Base-by-base conservation (phyloP, 2,329 filamentous ascomycete species). In the Verticillium nubilum region DNA sequence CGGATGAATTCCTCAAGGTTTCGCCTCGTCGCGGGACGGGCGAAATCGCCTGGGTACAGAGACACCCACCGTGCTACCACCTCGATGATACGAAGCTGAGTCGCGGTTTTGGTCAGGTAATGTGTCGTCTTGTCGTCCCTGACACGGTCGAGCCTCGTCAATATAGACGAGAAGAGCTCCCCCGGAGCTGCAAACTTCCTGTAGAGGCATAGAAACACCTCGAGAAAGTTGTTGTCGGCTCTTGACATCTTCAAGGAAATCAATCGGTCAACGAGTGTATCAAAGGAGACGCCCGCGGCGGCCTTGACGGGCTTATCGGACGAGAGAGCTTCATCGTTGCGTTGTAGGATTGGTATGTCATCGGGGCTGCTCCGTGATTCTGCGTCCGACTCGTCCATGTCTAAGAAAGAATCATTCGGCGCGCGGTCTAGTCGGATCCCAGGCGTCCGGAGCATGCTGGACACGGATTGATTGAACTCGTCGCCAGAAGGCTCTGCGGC, bases 41-140 rank as follows among this genome's bases (percentile, higher is more conserved):
- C 92, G 78, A 98, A 97, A 73, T 99, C 95, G 17, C 92, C 94
- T 0, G 95, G 93, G 72, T 98, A 98, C 52, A 88, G 80, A 17
- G 88, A 87, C 1, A 96, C 88, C 95, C 95, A 99, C 71, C 91
- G 90, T 5, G 92, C 91, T 60, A 98, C 78, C 6, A 95, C 86
- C 65, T 90, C 88, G 42, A 97, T 87, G 62, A 94, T 90, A 57
- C 93, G 86, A 58, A 97, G 81, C 70, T 97, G 94, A 5, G 88
- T 86, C 7, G 89, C 87, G 47, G 90, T 93, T 66, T 89, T 91
- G 58, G 87, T 87, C 52, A 97, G 83, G 63, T 90, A 88, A 63
- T 86, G 84, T 0, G 86, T 81, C 10, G 81, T 80, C 64, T 84
- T 86, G 61, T 90, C 87, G 52, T 86, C 84, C 67, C 86, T 86